Base-by-base conservation (phyloP, 208 protist genomes). In the Trypanosoma brucei region DNA sequence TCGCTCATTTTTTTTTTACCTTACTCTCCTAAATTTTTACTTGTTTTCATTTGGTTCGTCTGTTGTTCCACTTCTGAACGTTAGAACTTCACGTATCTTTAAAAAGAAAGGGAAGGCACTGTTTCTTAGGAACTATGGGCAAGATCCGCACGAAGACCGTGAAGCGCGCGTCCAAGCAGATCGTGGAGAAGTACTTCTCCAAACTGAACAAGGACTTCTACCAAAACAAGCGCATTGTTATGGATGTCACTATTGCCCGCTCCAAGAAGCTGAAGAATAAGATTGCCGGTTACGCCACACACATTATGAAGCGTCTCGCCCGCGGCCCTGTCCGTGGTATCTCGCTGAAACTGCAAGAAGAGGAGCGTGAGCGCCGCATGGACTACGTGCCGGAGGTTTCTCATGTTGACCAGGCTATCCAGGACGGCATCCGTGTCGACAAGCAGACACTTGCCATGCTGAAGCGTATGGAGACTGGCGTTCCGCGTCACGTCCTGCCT, bases 201-300 rank as follows among this genome's bases (percentile, higher is more conserved):
- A 88, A 96, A 70, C 94, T 99, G 65, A 99, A 96, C 70, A 68
- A 87, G 52, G 98, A 99, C 86, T 99, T 99, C 91, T 96, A 99
- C 71, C 97, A 95, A 80, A 99, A 99, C 97, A 99, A 99, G 93
- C 84, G 84, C 44, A 70, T 96, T 42, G 67, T 94, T 53, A 77
- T 98, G 58, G 98, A 99, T 70, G 95, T 99, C 42, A 98, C 98
- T 53, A 91, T 96, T 62, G 98, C 99, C 56, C 95, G 94, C 64
- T 98, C 98, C 59, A 99, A 99, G 94, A 91, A 98, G 70, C 90
- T 99, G 70, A 93, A 99, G 83, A 99, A 99, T 96, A 99, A 99
- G 93, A 99, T 99, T 70, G 96, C 98, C 68, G 98, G 98, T 58
- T 99, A 99, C 90, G 76, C 96, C 35, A 99, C 98, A 46, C 97